Evolutionary conservation across 1,284 basidiomycete species (phyloP).

Genomic region (Cutaneotrichosporon sp.): DNA sequence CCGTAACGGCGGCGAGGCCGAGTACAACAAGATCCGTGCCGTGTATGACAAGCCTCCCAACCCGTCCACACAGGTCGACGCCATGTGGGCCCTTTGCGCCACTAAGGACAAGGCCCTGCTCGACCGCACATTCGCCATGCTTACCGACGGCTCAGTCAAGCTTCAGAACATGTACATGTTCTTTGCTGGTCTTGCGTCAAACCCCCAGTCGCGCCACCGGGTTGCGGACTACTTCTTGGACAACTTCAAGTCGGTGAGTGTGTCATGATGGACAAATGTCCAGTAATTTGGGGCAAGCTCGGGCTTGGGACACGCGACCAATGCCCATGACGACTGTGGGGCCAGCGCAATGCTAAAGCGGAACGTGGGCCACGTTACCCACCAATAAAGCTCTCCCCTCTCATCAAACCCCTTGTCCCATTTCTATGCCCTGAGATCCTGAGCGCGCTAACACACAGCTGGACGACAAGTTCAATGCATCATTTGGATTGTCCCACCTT

Average conservation of each 20-base stretch:
- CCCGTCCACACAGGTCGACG: slow-evolving; percentile 63
- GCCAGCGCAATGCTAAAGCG: too few relatives aligned
- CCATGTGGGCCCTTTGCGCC: slow-evolving; percentile 55
- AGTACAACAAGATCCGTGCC: slow-evolving; percentile 69
- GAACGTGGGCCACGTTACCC: too few relatives aligned
- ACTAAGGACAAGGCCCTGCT: slow-evolving; percentile 49
- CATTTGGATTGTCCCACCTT: slow-evolving; percentile 54
- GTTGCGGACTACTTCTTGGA: slow-evolving; percentile 53
- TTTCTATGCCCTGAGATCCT: too few relatives aligned
- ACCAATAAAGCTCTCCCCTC: too few relatives aligned
- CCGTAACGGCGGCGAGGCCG: slow-evolving; percentile 66
- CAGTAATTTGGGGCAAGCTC: neutral
- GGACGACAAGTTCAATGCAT: slow-evolving; percentile 65
- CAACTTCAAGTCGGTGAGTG: slow-evolving; percentile 61
- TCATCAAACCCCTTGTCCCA: too few relatives aligned
- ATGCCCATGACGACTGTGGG: too few relatives aligned
- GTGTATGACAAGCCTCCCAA: slow-evolving; percentile 70
- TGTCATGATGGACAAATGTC: neutral
- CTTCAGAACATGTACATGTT: slow-evolving; percentile 62
- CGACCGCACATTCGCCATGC: slow-evolving; percentile 59
- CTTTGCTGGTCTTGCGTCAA: slow-evolving; percentile 46
- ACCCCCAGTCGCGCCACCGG: slow-evolving; percentile 36
- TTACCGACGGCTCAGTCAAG: slow-evolving; percentile 54
- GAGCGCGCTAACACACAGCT: slow-evolving; percentile 52
- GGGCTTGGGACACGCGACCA: too few relatives aligned